Base-by-base conservation (phyloP, 441 rosid species). In the Adansonia gregorii region DNA sequence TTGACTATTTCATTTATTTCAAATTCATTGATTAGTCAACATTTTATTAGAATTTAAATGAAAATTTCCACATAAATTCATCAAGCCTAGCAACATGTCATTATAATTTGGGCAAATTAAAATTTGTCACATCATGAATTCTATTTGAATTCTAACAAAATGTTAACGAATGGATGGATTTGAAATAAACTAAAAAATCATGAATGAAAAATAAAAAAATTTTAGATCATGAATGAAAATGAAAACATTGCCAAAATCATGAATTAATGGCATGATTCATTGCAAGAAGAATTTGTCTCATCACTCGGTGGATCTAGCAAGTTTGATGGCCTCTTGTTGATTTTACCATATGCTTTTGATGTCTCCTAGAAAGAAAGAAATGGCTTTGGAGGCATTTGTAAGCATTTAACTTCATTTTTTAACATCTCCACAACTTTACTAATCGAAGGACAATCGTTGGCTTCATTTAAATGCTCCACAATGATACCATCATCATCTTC, bases 401-500 rank as follows among this genome's bases (percentile, higher is more conserved):
- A 15, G 7, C 19, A 8, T 51, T 45, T 6, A 3, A 24, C 39
- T 2, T 17, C 8, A 7, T 69, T 56, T 75, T 75, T 48, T 9
- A 75, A 6, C 71, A 75, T 75, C 51, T 64, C 61, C 7, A 75
- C n/a, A 65, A 63, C 78, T 35, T 35, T 48, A 12, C 35, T 17
- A 70, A 49, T 75, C 22, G 78, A 64, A 51, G 78, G 78, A 5
- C 70, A 60, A n/a, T 75, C 48, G 8, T 9, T 48, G 4, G 78
- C 22, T 22, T 75, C 27, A 19, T 17, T 14, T 75, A 59, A 17
- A 76, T 54, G 54, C 79, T 67, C 73, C 74, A 76, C 56, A 76
- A 76, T 4, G 74, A 46, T 6, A 76, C 67, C 17, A 76, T 19
- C 12, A 76, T 41, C 79, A 76, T 67, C 58, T 56, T 76, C 54